A percentile compares a stretch with the other conserved stretches of the same genome.
Conservation (phyloP, 2,329 filamentous ascomycete species). For the Talaromyces sp. region DNA sequence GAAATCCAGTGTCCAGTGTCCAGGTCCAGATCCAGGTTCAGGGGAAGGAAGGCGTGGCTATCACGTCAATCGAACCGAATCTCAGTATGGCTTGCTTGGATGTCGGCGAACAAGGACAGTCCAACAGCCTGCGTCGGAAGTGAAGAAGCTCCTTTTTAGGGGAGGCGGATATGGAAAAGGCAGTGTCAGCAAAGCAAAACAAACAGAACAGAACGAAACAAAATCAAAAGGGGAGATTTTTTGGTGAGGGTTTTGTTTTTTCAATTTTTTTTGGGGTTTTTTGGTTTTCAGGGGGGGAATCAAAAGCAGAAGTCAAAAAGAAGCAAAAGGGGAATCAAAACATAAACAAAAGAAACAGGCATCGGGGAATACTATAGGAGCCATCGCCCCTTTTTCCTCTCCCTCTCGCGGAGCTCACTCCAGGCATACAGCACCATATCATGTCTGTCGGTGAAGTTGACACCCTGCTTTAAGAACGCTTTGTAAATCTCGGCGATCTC, state of each 20-base stretch:
- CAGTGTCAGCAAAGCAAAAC: not conserved
- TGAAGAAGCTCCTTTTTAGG: not conserved
- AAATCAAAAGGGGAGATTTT: constrained; percentile 17
- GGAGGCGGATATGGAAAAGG: not conserved
- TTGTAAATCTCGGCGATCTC: constrained; percentile 3
- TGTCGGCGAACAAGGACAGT: too few species aligned
- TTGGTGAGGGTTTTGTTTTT: constrained; percentile 16
- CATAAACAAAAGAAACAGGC: not conserved
- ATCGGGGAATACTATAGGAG: not conserved
- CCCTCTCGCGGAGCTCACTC: constrained; percentile 12
- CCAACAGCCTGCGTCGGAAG: too few species aligned
- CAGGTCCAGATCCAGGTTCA: too few species aligned
- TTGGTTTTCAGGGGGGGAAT: not conserved
- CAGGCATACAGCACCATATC: constrained; percentile 11
- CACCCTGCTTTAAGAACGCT: not conserved
- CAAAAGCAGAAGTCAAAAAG: not conserved
- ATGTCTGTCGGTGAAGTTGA: not conserved
- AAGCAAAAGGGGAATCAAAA: not conserved
- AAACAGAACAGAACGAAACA: not conserved
- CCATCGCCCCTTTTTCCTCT: constrained; percentile 6
- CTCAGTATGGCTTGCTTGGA: not conserved
- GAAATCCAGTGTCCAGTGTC: not conserved
- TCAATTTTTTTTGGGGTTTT: constrained; percentile 14
- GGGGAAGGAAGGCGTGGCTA: not conserved
- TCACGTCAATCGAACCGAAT: not conserved